These are phyloP conservation scores for Schizophyllum commune DNA, from an alignment of 1,284 basidiomycete genomes.

Conservation along the genomic window DNA sequence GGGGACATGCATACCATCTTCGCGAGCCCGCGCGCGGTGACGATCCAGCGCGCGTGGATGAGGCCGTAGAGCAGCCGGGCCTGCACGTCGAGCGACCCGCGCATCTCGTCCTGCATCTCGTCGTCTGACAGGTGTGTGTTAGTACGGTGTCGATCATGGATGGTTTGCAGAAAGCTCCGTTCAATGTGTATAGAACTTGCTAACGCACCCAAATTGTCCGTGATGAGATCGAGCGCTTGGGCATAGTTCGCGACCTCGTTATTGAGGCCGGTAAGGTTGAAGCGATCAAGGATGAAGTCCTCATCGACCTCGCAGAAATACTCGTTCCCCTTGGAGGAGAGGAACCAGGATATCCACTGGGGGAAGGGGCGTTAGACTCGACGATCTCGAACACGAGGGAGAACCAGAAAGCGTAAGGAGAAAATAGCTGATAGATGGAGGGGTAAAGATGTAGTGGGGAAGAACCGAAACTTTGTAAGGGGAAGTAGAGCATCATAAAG, in stretches of 20 bases:
- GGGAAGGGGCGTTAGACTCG: conserved; percentile 6
- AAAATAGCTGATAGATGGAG: not conserved
- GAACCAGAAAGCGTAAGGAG: not conserved
- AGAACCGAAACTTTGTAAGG: not conserved
- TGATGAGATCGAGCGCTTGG: conserved; percentile 93
- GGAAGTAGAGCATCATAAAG: too few relatives aligned
- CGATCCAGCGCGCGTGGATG: conserved; percentile 95
- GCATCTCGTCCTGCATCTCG: conserved; percentile 71
- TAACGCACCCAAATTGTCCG: conserved; percentile 77
- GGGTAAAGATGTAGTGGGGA: not conserved
- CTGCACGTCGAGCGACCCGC: conserved; percentile 82
- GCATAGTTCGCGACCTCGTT: conserved; percentile 94
- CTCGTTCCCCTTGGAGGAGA: conserved; percentile 94
- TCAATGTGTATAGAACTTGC: not conserved
- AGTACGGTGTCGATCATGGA: not conserved
- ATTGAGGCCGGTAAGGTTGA: conserved; percentile 97
- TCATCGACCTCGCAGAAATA: conserved; percentile 99
- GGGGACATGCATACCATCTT: conserved; percentile 75
- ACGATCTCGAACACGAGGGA: too few relatives aligned
- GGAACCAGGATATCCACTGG: conserved; percentile 97
- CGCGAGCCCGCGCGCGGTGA: conserved; percentile 85
- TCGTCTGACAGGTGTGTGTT: conserved; percentile 42
- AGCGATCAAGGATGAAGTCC: conserved; percentile 97
- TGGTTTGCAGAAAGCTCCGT: not conserved
- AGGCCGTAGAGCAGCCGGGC: conserved; percentile 90